Evolutionary conservation across 192 early-diverging fungal genomes (phyloP).

Genomic region (Linnemannia hyalina): DNA sequence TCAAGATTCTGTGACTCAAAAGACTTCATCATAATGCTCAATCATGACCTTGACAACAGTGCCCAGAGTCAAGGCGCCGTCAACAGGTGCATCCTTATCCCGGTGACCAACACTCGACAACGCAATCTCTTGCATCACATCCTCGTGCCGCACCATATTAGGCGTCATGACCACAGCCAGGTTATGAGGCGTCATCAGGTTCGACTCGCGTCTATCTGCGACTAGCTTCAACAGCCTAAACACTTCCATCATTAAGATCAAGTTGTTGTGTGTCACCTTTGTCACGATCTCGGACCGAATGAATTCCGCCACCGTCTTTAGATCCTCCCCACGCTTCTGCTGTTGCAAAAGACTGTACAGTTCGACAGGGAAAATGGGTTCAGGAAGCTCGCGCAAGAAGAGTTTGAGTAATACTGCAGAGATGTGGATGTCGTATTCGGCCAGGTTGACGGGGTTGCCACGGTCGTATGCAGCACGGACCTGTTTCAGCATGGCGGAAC

Average conservation of each 20-base stretch:
- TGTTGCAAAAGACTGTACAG: constrained; percentile 69
- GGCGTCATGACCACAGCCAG: constrained; percentile 90
- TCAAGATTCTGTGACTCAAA: neutral
- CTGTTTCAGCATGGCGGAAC: constrained; percentile 73
- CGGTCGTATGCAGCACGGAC: constrained; percentile 72
- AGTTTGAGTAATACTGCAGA: constrained; percentile 87
- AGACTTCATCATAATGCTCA: constrained; percentile 40
- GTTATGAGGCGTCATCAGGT: constrained; percentile 89
- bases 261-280: constrained; percentile 62
- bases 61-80: constrained; percentile 31
- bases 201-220: constrained; percentile 72
- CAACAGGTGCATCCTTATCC: constrained; percentile 11
- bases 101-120: constrained; percentile 18
- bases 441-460: constrained; percentile 69
- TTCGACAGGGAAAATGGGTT: constrained; percentile 75
- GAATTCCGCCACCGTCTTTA: constrained; percentile 54
- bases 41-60: constrained; percentile 50
- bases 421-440: constrained; percentile 81
- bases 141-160: constrained; percentile 76
- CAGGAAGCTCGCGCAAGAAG: constrained; percentile 86
- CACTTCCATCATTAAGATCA: constrained; percentile 71
- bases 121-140: constrained; percentile 56
- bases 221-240: constrained; percentile 80
- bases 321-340: constrained; percentile 26
- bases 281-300: constrained; percentile 48